Evolutionary conservation across 345 rosid genomes (phyloP).

Genomic region (Pistacia atlantica): DNA sequence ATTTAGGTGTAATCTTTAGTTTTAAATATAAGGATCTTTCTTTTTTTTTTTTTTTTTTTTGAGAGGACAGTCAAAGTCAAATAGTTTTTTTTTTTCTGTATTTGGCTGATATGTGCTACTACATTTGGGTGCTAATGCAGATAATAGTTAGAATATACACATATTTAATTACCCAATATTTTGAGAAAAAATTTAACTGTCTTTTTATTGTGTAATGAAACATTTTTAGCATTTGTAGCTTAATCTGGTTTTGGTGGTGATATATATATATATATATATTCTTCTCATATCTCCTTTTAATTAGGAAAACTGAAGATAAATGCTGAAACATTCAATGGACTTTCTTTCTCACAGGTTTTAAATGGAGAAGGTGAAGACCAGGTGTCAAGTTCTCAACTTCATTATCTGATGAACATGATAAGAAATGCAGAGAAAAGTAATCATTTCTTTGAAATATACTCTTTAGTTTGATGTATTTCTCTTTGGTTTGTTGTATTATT

Average conservation of each 20-base stretch:
- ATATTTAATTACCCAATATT: no score
- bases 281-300: constrained; percentile 7
- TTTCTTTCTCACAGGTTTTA: constrained; percentile 48
- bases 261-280: neutral
- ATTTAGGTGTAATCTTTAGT: no score
- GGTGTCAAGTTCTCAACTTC: constrained; percentile 53
- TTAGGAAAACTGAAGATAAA: neutral
- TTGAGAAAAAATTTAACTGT: no score
- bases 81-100: no score
- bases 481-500: constrained; percentile 1
- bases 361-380: constrained; percentile 44
- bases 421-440: constrained; percentile 86
- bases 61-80: no score
- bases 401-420: constrained; percentile 72
- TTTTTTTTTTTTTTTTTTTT: no score
- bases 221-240: neutral
- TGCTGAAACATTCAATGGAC: neutral
- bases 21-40: no score
- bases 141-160: no score
- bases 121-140: no score
- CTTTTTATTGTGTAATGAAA: neutral
- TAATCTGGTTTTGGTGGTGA: neutral
- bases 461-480: constrained; percentile 10
- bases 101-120: no score
- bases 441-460: constrained; percentile 19